Conservation (phyloP, 1,284 basidiomycete species). For the Sutorius eximius region DNA sequence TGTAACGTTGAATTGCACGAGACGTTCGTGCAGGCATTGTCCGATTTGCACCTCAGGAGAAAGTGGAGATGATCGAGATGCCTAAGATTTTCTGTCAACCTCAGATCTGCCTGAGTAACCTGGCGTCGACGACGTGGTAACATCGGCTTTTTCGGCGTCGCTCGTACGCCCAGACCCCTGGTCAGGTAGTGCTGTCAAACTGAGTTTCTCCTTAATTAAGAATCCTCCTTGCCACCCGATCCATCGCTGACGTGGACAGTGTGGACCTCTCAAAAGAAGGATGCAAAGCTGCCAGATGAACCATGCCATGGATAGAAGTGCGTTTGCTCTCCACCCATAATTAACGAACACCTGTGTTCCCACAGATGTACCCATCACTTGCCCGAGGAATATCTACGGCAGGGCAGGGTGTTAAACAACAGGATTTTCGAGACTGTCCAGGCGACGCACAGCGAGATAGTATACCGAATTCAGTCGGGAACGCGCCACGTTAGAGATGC, state of each 20-base stretch:
- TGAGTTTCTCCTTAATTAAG: neutral
- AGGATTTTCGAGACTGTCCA: neutral
- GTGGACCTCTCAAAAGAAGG: constrained; percentile 29
- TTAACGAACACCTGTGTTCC: constrained; percentile 50
- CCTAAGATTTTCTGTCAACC: neutral
- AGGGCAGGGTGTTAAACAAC: neutral
- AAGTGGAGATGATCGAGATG: neutral
- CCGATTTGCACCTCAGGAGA: too few relatives aligned
- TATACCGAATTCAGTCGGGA: constrained; percentile 20
- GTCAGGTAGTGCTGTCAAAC: neutral
- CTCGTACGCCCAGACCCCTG: neutral
- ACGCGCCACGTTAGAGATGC: constrained; percentile 23
- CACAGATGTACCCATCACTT: constrained; percentile 52
- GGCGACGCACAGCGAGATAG: constrained; percentile 13
- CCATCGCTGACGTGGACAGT: constrained; percentile 16
- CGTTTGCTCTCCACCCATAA: constrained; percentile 51
- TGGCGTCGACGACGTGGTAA: neutral
- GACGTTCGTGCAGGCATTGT: neutral
- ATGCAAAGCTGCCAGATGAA: constrained; percentile 39
- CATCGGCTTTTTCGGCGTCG: constrained; percentile 8
- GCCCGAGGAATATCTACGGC: constrained; percentile 41
- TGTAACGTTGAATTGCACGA: neutral
- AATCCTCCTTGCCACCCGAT: constrained; percentile 20
- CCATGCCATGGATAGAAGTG: constrained; percentile 46
- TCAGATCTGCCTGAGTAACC: neutral